Conservation (phyloP, 495 filamentous ascomycete genomes). For the Penicillium dipodomyicola region DNA sequence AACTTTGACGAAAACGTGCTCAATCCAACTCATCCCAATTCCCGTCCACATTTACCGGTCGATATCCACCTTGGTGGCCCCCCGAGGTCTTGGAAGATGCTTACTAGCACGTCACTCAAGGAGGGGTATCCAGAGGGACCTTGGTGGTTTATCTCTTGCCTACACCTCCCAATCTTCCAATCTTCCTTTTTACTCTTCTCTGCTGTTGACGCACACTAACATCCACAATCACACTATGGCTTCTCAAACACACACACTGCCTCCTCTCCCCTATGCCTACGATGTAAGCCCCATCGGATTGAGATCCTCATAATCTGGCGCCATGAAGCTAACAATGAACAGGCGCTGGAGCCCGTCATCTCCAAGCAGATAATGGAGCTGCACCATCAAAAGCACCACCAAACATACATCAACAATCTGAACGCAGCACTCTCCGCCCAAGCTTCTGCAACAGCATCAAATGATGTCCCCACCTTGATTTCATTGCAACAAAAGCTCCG, state of each 20-base stretch:
- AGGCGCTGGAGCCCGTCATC: slow-evolving; percentile 90
- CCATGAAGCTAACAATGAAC: slow-evolving; percentile 4
- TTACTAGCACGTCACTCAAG: slow-evolving; percentile 4
- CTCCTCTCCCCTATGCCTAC: slow-evolving; percentile 45
- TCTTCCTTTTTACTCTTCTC: not conserved
- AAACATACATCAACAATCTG: slow-evolving; percentile 64
- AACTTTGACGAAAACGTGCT: slow-evolving; percentile 10
- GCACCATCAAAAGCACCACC: slow-evolving; percentile 66
- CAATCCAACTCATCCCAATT: slow-evolving; percentile 9
- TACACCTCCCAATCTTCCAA: not conserved
- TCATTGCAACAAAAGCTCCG: slow-evolving; percentile 79
- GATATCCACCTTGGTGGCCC: slow-evolving; percentile 21
- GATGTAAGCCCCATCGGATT: slow-evolving; percentile 28
- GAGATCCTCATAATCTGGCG: not conserved
- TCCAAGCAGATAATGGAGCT: slow-evolving; percentile 95
- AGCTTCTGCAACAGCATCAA: slow-evolving; percentile 38
- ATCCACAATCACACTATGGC: slow-evolving; percentile 12
- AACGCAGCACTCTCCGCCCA: slow-evolving; percentile 55
- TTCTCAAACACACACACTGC: slow-evolving; percentile 30
- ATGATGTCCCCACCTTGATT: slow-evolving; percentile 61
- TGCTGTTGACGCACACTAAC: not conserved
- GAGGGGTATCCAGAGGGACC: slow-evolving; percentile 19
- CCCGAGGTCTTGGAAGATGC: not conserved
- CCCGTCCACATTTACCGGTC: not conserved
- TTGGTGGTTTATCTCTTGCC: slow-evolving; percentile 8